These are phyloP conservation scores for Oryza punctata DNA, from an alignment of 176 grass and related monocot genomes.

Conservation along the genomic window DNA sequence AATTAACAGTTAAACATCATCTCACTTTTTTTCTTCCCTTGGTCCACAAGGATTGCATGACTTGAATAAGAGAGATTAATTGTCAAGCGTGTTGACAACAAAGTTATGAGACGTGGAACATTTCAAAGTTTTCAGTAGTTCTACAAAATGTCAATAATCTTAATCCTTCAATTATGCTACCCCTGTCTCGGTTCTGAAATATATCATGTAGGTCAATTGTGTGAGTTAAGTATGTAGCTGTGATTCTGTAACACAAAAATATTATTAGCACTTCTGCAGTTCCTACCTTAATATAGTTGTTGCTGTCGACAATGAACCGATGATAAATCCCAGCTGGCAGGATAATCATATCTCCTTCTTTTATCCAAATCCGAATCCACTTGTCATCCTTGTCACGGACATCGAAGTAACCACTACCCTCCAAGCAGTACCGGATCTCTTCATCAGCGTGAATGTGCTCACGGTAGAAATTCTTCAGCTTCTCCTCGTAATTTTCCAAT, in stretches of 20 bases:
- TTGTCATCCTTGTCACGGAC: constrained; percentile 75
- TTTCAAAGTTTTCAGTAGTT: background rate
- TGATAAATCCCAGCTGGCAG: constrained; percentile 88
- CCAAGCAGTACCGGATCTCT: constrained; percentile 95
- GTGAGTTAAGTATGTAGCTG: background rate
- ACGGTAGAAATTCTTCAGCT: constrained; percentile 76
- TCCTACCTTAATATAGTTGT: constrained; percentile 74
- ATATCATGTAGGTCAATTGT: background rate
- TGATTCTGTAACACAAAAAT: background rate
- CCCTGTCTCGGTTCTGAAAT: background rate
- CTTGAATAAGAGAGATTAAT: background rate
- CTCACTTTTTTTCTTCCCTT: background rate
- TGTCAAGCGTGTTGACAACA: background rate
- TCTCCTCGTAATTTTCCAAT: constrained; percentile 93
- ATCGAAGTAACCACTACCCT: constrained; percentile 86
- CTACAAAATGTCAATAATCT: background rate
- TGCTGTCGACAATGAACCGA: constrained; percentile 67
- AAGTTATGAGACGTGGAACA: background rate
- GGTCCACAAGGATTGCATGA: background rate
- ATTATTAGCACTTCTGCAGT: background rate
- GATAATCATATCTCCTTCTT: constrained; percentile 88
- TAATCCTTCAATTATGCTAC: background rate
- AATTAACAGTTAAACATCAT: background rate
- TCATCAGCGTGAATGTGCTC: constrained; percentile 91
- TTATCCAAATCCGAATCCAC: constrained; percentile 88